Evolutionary conservation across 2,329 filamentous ascomycete genomes (phyloP).

Genomic region (Fusarium sororula): DNA sequence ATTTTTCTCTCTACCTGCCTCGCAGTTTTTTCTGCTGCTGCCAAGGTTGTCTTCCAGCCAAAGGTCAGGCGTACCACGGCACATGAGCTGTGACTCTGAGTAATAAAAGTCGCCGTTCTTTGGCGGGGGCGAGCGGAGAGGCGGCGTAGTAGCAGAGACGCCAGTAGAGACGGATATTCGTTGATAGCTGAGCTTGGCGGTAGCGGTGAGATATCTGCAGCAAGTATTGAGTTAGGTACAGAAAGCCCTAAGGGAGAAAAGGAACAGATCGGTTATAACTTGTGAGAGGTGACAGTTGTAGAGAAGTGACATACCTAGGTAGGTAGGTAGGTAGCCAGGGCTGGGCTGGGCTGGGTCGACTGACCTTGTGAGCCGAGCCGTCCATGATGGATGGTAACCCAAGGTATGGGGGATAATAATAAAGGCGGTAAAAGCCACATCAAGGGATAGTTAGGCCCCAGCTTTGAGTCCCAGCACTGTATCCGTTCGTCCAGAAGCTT

Average conservation of each 20-base stretch:
- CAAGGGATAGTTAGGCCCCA: neutral
- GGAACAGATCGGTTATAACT: neutral
- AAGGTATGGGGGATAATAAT: neutral
- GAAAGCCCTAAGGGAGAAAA: neutral
- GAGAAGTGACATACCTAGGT: neutral
- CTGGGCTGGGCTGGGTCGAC: neutral
- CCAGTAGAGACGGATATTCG: neutral
- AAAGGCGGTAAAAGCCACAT: constrained; percentile 11
- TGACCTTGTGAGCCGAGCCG: neutral
- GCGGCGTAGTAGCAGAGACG: constrained; percentile 5
- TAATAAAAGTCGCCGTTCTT: constrained; percentile 18
- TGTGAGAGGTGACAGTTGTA: neutral
- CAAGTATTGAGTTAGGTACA: neutral
- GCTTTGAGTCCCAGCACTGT: neutral
- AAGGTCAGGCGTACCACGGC: constrained; percentile 32
- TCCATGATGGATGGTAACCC: neutral
- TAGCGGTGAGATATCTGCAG: constrained; percentile 5
- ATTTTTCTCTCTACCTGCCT: neutral
- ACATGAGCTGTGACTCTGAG: constrained; percentile 32
- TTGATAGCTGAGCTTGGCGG: neutral
- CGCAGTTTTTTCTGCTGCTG: neutral
- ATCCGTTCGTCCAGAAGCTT: neutral
- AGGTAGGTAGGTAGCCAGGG: neutral
- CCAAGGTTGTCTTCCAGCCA: constrained; percentile 5
- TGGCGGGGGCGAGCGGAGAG: constrained; percentile 19